phyloP scores from a whole-genome alignment of 2,329 filamentous ascomycete genomes.

The Fusarium azukiicola region DNA sequence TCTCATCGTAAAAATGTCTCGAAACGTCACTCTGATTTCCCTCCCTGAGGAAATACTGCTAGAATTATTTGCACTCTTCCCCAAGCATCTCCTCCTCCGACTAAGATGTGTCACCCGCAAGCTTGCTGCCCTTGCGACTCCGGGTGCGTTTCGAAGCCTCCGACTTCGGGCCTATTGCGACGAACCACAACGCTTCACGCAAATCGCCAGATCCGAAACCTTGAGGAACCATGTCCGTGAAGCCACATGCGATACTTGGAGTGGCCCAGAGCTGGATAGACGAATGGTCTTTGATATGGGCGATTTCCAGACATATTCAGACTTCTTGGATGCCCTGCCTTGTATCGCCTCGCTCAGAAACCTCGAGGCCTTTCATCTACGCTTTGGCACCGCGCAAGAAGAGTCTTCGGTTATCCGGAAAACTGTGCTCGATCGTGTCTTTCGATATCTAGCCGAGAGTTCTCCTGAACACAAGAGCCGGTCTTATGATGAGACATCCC shows the following conservation, averaged over 20 bases:
- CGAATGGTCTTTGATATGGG: background rate
- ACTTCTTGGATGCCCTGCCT: slow-evolving; percentile 29
- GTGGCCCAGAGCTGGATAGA: background rate
- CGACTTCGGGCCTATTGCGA: slow-evolving; percentile 22
- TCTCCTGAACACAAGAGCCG: slow-evolving; percentile 11
- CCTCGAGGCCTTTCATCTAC: slow-evolving; percentile 27
- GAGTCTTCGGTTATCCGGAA: slow-evolving; percentile 22
- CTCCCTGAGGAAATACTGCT: slow-evolving; percentile 5
- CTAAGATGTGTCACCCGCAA: slow-evolving; percentile 10
- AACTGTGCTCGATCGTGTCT: slow-evolving; percentile 31
- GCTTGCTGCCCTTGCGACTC: slow-evolving; percentile 8
- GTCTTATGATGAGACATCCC: background rate
- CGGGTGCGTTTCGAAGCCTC: slow-evolving; percentile 20
- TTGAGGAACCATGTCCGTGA: slow-evolving; percentile 21
- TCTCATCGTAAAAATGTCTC: background rate
- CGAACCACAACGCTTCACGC: slow-evolving; percentile 8
- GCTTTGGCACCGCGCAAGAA: background rate
- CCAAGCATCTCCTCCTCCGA: slow-evolving; percentile 7
- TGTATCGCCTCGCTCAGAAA: slow-evolving; percentile 21
- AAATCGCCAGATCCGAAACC: background rate
- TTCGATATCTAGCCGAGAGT: slow-evolving; percentile 28
- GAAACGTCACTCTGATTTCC: background rate
- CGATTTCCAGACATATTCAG: background rate
- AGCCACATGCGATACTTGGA: slow-evolving; percentile 34
- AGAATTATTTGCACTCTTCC: background rate